Conservation (phyloP, 2,329 filamentous ascomycete genomes). For the Scedosporium minutisporum region DNA sequence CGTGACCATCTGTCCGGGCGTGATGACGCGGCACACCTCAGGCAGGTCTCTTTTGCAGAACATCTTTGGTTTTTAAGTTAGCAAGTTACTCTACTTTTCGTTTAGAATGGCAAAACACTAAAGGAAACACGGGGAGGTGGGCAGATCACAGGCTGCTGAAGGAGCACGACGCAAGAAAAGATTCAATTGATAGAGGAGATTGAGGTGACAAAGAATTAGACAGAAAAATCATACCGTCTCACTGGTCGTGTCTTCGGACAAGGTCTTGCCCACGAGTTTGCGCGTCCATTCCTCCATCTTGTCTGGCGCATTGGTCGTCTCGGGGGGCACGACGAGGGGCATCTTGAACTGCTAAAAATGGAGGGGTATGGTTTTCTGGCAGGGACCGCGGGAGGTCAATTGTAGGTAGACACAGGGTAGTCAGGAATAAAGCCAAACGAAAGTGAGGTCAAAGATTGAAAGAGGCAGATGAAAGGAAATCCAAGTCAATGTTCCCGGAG, state of each 20-base stretch:
- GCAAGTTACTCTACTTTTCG: neutral
- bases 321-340: constrained; percentile 56
- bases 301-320: constrained; percentile 35
- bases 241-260: constrained; percentile 38
- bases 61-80: constrained; percentile 26
- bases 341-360: constrained; percentile 26
- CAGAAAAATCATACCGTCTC: constrained; percentile 39
- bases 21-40: constrained; percentile 43
- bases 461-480: neutral
- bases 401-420: no score
- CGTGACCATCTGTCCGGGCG: constrained; percentile 47
- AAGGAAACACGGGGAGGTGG: neutral
- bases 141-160: neutral
- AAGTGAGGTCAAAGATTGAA: neutral
- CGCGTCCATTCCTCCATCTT: constrained; percentile 49
- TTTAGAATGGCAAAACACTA: neutral
- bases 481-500: no score
- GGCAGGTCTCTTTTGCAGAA: constrained; percentile 54
- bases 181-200: neutral
- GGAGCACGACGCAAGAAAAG: neutral
- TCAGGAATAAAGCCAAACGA: neutral
- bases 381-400: neutral
- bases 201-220: neutral
- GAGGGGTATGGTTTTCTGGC: neutral
- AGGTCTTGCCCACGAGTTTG: constrained; percentile 55